Evolutionary conservation across 2,329 filamentous ascomycete genomes (phyloP).

Genomic region (Colletotrichum sublineola): DNA sequence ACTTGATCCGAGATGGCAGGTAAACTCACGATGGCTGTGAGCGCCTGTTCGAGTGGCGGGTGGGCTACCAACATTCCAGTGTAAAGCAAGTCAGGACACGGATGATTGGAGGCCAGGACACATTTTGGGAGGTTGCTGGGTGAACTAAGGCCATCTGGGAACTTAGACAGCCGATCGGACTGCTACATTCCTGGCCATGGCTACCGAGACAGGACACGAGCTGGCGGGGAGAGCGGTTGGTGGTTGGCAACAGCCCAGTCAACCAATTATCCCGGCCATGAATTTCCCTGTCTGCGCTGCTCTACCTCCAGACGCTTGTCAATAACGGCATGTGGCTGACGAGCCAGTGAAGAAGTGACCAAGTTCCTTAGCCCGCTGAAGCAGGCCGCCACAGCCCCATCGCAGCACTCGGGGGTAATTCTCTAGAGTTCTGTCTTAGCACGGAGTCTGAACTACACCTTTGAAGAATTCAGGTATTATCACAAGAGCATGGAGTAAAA

Average conservation of each 20-base stretch:
- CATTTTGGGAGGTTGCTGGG: background rate
- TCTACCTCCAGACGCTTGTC: background rate
- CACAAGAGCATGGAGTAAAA: background rate
- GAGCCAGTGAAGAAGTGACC: background rate
- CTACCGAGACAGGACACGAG: background rate
- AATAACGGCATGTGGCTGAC: conserved; percentile 1
- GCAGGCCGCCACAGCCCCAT: too few relatives aligned
- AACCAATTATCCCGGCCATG: background rate
- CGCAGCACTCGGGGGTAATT: too few relatives aligned
- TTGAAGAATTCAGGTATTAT: background rate
- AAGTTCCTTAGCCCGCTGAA: too few relatives aligned
- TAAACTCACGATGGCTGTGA: conserved; percentile 11
- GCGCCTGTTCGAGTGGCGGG: conserved; percentile 35
- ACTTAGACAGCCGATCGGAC: conserved; percentile 12
- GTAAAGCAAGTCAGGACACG: background rate
- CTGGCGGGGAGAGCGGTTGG: conserved; percentile 3
- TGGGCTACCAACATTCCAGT: conserved; percentile 30
- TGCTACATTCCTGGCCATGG: conserved; percentile 24
- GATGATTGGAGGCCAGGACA: background rate
- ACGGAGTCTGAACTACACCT: background rate
- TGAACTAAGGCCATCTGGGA: background rate
- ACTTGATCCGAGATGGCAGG: conserved; percentile 20
- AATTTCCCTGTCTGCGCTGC: background rate
- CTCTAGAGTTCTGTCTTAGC: too few relatives aligned
- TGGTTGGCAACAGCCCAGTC: conserved; percentile 15